Conservation (phyloP, 1,284 basidiomycete species). For the Vanrija humicola region DNA sequence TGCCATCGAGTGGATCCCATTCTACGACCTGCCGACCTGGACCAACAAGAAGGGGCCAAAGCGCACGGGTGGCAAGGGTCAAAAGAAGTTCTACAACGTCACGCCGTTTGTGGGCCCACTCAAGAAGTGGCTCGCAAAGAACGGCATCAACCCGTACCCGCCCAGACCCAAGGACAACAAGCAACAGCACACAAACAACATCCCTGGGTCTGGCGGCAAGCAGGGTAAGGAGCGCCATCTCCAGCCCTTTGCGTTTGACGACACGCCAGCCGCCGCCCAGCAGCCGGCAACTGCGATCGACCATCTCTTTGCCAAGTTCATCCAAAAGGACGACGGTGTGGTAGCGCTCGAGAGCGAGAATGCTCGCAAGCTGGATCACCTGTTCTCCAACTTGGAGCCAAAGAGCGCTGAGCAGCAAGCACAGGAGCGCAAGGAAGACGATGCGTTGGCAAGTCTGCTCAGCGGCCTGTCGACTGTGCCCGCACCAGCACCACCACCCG, state of each 20-base stretch:
- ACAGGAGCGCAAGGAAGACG: slow-evolving; percentile 31
- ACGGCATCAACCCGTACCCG: slow-evolving; percentile 28
- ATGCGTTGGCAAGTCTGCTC: slow-evolving; percentile 32
- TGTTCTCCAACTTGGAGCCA: slow-evolving; percentile 30
- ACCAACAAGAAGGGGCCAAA: slow-evolving; percentile 63
- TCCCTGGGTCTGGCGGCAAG: background rate
- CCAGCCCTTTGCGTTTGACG: slow-evolving; percentile 37
- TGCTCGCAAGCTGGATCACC: slow-evolving; percentile 28
- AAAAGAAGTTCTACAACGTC: slow-evolving; percentile 87
- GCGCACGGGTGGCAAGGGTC: slow-evolving; percentile 43
- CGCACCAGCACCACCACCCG: background rate
- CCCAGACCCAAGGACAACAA: slow-evolving; percentile 1
- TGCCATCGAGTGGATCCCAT: slow-evolving; percentile 94
- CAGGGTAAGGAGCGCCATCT: slow-evolving; percentile 20
- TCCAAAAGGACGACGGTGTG: slow-evolving; percentile 32
- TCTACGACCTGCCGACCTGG: slow-evolving; percentile 91
- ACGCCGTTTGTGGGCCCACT: slow-evolving; percentile 80
- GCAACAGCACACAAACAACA: background rate
- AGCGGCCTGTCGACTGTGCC: slow-evolving; percentile 19
- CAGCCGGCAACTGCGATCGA: slow-evolving; percentile 28
- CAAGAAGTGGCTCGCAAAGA: slow-evolving; percentile 36
- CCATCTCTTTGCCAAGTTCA: slow-evolving; percentile 36
- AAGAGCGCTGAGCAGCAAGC: slow-evolving; percentile 1
- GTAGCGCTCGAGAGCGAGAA: slow-evolving; percentile 21
- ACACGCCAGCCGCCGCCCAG: slow-evolving; percentile 1